Evolutionary conservation across 2,329 filamentous ascomycete species (phyloP).

Genomic region (Coniosporium tulheliwenetii): DNA sequence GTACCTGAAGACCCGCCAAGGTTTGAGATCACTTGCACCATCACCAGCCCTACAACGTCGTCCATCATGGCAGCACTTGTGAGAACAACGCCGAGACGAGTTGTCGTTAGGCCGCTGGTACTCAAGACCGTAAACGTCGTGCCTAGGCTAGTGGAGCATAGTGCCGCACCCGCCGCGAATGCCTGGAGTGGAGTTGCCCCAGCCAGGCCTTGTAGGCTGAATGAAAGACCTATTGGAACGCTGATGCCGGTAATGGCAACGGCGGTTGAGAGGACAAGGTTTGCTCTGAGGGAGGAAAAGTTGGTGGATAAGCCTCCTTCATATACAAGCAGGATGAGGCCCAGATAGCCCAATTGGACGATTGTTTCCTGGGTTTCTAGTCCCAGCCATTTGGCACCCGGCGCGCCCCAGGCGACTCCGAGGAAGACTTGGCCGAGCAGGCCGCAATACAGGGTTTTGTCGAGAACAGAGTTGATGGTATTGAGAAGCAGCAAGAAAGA

Average conservation of each 20-base stretch:
- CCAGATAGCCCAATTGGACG: conserved; percentile 55
- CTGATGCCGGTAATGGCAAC: conserved; percentile 53
- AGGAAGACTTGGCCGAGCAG: conserved; percentile 57
- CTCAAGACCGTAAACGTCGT: conserved; percentile 52
- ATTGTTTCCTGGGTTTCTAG: conserved; percentile 36
- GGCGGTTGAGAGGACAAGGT: conserved; percentile 40
- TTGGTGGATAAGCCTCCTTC: conserved; percentile 49
- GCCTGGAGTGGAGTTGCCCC: conserved; percentile 41
- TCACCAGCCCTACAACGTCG: conserved; percentile 61
- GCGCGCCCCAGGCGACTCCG: conserved; percentile 54
- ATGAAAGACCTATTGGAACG: conserved; percentile 50
- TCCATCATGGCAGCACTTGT: conserved; percentile 68
- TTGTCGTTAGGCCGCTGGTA: conserved; percentile 41
- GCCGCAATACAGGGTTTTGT: conserved; percentile 50
- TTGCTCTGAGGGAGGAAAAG: conserved; percentile 39
- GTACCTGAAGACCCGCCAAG: conserved; percentile 29
- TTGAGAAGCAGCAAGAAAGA: conserved; percentile 51
- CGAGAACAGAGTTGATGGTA: conserved; percentile 37
- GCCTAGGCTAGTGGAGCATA: conserved; percentile 60
- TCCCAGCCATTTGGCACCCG: conserved; percentile 46
- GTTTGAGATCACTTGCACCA: conserved; percentile 61
- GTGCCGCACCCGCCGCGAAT: conserved; percentile 57
- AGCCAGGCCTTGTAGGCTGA: conserved; percentile 36
- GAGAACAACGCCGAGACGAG: conserved; percentile 45
- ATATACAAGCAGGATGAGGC: conserved; percentile 56